A percentile compares a stretch with the other conserved stretches of the same genome.
phyloP scores from a whole-genome alignment of 1,284 basidiomycete species.

The Apiotrichum sp. region DNA sequence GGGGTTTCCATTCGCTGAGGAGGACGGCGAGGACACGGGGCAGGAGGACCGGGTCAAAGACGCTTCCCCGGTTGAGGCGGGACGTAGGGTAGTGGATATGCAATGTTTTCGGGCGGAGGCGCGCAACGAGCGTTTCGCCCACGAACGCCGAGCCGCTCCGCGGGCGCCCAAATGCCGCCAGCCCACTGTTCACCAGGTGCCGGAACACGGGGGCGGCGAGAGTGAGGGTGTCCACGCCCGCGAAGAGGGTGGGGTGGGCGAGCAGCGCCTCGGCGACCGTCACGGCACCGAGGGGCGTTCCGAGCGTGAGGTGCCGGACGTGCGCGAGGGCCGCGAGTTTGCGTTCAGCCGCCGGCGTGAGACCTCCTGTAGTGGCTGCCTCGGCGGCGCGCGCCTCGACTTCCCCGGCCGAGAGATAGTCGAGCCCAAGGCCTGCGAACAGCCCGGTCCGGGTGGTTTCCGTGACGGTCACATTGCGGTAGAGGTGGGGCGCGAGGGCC shows the following conservation, averaged over 20 bases:
- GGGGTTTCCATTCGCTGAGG: constrained; percentile 12
- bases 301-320: constrained; percentile 1
- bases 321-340: constrained; percentile 6
- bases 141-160: constrained; percentile 13
- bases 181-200: constrained; percentile 13
- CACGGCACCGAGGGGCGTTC: constrained; percentile 2
- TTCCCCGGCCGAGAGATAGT: constrained; percentile 8
- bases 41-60: constrained; percentile 16
- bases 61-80: not conserved
- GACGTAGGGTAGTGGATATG: constrained; percentile 10
- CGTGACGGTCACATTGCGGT: constrained; percentile 2
- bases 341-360: not conserved
- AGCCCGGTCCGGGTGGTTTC: constrained; percentile 7
- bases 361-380: not conserved
- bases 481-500: constrained; percentile 7
- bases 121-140: constrained; percentile 14
- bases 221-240: constrained; percentile 5
- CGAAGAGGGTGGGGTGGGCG: constrained; percentile 2
- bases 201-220: constrained; percentile 13
- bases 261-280: constrained; percentile 14
- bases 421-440: constrained; percentile 12
- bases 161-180: constrained; percentile 14
- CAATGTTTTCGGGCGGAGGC: constrained; percentile 7
- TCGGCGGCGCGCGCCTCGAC: constrained; percentile 12
- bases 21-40: constrained; percentile 16